phyloP scores from a whole-genome alignment of 331 rosid species.

The Cydonia oblonga region DNA sequence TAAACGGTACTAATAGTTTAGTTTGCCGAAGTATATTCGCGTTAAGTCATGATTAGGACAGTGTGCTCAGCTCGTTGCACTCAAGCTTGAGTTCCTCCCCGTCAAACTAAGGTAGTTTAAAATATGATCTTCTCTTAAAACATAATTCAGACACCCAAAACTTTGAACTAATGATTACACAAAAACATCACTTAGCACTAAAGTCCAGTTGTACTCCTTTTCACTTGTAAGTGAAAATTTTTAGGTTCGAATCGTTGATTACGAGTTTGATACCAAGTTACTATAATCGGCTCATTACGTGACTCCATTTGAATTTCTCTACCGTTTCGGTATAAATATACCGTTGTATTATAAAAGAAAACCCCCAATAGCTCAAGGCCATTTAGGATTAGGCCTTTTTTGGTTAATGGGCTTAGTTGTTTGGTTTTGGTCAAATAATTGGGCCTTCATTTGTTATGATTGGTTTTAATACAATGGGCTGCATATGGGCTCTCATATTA shows the following conservation, averaged over 20 bases:
- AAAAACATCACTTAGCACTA: neutral
- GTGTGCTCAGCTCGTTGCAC: neutral
- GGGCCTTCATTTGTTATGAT: neutral
- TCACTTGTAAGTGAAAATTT: too few species aligned
- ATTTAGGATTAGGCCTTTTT: neutral
- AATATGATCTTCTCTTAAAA: neutral
- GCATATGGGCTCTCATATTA: neutral
- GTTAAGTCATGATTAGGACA: neutral
- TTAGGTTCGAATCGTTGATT: too few species aligned
- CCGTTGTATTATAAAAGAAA: too few species aligned
- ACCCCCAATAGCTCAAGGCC: neutral
- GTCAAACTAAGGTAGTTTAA: too few species aligned
- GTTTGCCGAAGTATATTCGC: neutral
- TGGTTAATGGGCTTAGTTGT: neutral
- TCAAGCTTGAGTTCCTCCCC: neutral
- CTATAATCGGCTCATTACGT: too few species aligned
- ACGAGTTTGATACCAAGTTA: too few species aligned
- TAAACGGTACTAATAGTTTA: neutral
- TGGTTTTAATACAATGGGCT: neutral
- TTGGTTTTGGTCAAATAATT: neutral
- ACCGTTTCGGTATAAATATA: too few species aligned
- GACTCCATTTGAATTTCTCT: neutral
- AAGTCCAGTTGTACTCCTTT: accelerated
- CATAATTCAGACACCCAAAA: neutral
- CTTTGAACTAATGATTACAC: neutral